A percentile compares a stretch with the other conserved stretches of the same genome.
These are phyloP conservation scores for Hymenoscyphus occultus DNA, from an alignment of 2,329 filamentous ascomycete species.

Conservation along the genomic window DNA sequence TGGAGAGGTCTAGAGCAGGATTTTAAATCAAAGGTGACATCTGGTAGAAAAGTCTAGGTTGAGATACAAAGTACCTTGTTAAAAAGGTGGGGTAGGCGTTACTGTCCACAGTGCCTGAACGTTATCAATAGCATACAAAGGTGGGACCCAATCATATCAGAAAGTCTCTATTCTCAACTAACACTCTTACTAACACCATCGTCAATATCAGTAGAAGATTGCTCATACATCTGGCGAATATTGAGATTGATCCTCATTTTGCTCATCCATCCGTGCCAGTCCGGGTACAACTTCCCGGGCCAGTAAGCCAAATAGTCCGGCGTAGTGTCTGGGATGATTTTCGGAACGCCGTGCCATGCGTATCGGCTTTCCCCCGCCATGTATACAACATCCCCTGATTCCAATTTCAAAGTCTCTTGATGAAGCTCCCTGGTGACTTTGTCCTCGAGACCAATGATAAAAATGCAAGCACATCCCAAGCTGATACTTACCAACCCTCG, in stretches of 20 bases:
- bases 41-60: no score
- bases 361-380: slow-evolving; percentile 81
- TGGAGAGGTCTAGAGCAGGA: neutral
- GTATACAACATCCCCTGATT: slow-evolving; percentile 85
- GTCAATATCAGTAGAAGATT: neutral
- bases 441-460: slow-evolving; percentile 67
- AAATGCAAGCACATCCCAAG: slow-evolving; percentile 85
- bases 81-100: neutral
- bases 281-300: slow-evolving; percentile 55
- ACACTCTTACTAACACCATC: neutral
- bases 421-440: slow-evolving; percentile 34
- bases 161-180: neutral
- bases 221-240: slow-evolving; percentile 76
- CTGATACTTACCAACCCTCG: slow-evolving; percentile 80
- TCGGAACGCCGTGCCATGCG: slow-evolving; percentile 94
- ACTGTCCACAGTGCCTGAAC: neutral
- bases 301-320: slow-evolving; percentile 71
- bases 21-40: neutral
- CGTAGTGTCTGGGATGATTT: slow-evolving; percentile 76
- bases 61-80: neutral
- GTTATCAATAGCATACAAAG: slow-evolving; percentile 5
- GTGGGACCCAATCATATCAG: slow-evolving; percentile 1
- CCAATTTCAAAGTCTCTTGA: slow-evolving; percentile 62
- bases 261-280: slow-evolving; percentile 84
- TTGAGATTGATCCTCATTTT: slow-evolving; percentile 89